A percentile compares a stretch with the other conserved stretches of the same genome.
phyloP scores from a whole-genome alignment of 1,284 basidiomycete genomes.

The Ceratobasidium sp. region DNA sequence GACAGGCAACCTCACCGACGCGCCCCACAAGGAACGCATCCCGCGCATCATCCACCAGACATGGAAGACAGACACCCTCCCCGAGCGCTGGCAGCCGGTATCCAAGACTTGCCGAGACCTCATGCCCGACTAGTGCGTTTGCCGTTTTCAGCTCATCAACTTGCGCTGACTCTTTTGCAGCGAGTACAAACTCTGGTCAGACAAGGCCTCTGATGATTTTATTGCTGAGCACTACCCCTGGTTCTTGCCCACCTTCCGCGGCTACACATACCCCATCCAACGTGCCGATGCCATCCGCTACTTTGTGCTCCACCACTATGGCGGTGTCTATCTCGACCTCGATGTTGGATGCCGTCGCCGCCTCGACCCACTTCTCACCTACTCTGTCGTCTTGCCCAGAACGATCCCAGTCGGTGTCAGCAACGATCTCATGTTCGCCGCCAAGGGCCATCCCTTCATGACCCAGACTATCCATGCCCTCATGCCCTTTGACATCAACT shows the following conservation, averaged over 20 bases:
- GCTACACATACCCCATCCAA: slow-evolving; percentile 93
- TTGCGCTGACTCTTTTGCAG: slow-evolving; percentile 54
- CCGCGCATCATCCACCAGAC: slow-evolving; percentile 98
- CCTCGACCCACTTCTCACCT: slow-evolving; percentile 86
- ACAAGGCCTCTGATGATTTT: slow-evolving; percentile 87
- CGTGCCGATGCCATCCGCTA: slow-evolving; percentile 98
- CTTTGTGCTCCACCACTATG: slow-evolving; percentile 94
- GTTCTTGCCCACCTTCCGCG: slow-evolving; percentile 92
- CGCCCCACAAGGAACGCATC: slow-evolving; percentile 72
- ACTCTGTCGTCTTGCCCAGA: slow-evolving; percentile 90
- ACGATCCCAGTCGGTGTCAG: slow-evolving; percentile 97
- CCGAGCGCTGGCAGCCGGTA: slow-evolving; percentile 80
- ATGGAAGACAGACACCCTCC: slow-evolving; percentile 92
- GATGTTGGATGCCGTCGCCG: slow-evolving; percentile 95
- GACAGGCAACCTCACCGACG: slow-evolving; percentile 66
- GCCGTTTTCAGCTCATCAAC: slow-evolving; percentile 32
- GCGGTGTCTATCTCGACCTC: slow-evolving; percentile 95
- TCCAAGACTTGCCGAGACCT: slow-evolving; percentile 84
- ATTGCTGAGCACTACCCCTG: slow-evolving; percentile 88
- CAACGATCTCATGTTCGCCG: slow-evolving; percentile 96
- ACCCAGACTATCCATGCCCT: slow-evolving; percentile 92
- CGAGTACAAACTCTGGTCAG: slow-evolving; percentile 98
- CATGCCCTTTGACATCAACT: slow-evolving; percentile 91
- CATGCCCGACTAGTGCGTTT: slow-evolving; percentile 93
- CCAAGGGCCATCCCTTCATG: slow-evolving; percentile 88